A percentile compares a stretch with the other conserved stretches of the same genome.
Evolutionary conservation across 2,329 filamentous ascomycete species (phyloP).

Genomic region (Nemania sp.): DNA sequence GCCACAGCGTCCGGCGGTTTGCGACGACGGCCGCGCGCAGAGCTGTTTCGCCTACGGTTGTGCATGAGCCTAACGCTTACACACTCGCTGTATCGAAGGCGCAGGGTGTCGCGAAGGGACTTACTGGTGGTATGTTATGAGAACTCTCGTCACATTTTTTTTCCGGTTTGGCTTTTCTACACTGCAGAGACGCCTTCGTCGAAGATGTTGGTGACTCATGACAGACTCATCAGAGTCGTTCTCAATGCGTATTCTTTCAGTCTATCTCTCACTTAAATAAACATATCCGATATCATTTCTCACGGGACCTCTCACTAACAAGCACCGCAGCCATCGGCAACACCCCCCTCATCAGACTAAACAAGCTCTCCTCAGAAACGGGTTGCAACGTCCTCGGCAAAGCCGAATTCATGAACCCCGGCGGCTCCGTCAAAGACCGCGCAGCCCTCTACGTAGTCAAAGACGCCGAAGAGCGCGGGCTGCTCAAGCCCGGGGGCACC

Average conservation of each 20-base stretch:
- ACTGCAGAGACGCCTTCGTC: background rate
- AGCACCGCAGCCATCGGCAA: slow-evolving; percentile 85
- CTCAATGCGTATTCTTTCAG: background rate
- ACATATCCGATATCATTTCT: too few species aligned
- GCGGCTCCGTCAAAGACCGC: slow-evolving; percentile 95
- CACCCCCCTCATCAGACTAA: slow-evolving; percentile 91
- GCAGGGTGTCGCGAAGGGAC: slow-evolving; percentile 80
- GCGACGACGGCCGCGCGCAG: slow-evolving; percentile 69
- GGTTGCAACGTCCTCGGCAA: slow-evolving; percentile 96
- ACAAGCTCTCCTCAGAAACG: slow-evolving; percentile 87
- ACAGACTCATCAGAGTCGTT: background rate
- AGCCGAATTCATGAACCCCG: slow-evolving; percentile 98
- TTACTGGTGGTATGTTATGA: slow-evolving; percentile 77
- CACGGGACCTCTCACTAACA: slow-evolving; percentile 2
- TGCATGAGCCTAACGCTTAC: slow-evolving; percentile 63
- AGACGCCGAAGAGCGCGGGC: slow-evolving; percentile 89
- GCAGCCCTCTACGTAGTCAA: slow-evolving; percentile 94
- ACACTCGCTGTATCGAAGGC: slow-evolving; percentile 80
- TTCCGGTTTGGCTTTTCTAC: background rate
- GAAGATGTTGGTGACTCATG: background rate
- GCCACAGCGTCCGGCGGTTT: slow-evolving; percentile 75
- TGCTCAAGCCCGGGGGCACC: slow-evolving; percentile 86
- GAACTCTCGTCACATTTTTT: background rate
- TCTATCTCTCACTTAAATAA: background rate
- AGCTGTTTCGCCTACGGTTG: slow-evolving; percentile 50